Evolutionary conservation across 1,284 basidiomycete species (phyloP), one percentile per base, ranked within the genome.

Genomic region (Puccinia horiana): DNA sequence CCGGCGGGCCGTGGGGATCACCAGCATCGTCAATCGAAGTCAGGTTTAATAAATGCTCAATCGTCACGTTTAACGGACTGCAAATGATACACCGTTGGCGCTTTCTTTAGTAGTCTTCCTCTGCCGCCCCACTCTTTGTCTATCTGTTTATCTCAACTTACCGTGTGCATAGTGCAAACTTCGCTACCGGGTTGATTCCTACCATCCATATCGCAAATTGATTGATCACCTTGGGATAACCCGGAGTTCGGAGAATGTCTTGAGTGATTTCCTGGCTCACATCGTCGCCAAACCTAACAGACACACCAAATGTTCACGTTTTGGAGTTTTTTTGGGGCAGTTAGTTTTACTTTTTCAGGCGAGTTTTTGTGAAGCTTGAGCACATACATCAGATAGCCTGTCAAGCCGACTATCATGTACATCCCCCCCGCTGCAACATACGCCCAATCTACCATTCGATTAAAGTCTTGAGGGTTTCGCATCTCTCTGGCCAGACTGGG

Each of bases 191-290:
- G 49, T 79, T 79, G 8, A 79, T 72, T 42, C 63, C 77, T 1
- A 79, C 32, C 77, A 79, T 79, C 76, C 76, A 78, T 35, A 79
- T 79, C 14, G 32, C 63, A 42, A 37, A 40, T 26, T 44, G 49
- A 40, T 79, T 79, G 44, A 79, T 70, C 18, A 44, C 6, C 14
- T 37, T 26, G 0, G 77, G 77, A 32, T 40, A 79, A 1, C 77
- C 77, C 9, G 65, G 47, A 29, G 77, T 79, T 0, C 47, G 44
- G 2, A 79, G 65, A 12, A 79, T 70, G 70, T 79, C 77, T 42
- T 79, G 77, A 23, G 77, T 79, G 29, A 79, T 79, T 79, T 79
- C 77, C 23, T 79, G 77, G 49, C 77, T 79, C 29, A 79, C 77
- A 69, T 49, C 44, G n/a, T 79, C 67, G 37, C 77, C 77, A 70